These are phyloP conservation scores for Diplocarpon mali DNA, from an alignment of 2,329 filamentous ascomycete species.

Conservation along the genomic window DNA sequence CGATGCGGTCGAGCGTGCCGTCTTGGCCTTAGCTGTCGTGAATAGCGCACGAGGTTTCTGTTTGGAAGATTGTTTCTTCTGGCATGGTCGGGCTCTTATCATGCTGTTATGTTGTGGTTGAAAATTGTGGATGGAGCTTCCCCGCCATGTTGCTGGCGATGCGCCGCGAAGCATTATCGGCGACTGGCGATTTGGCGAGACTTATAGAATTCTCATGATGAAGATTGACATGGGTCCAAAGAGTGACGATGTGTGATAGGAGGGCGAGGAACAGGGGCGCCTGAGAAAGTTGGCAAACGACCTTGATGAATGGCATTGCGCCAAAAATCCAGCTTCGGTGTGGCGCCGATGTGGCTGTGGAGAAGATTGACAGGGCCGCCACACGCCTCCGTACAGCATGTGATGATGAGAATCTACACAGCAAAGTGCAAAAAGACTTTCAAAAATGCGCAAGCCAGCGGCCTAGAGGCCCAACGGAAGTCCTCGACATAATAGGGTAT, in stretches of 20 bases:
- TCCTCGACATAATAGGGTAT: too few relatives aligned
- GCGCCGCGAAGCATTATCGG: constrained; percentile 14
- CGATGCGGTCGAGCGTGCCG: constrained; percentile 15
- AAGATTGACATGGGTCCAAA: constrained; percentile 8
- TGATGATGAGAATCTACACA: too few relatives aligned
- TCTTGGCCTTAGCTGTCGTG: constrained; percentile 12
- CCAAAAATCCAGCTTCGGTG: neutral
- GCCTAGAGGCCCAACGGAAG: too few relatives aligned
- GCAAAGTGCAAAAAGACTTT: too few relatives aligned
- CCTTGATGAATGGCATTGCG: neutral
- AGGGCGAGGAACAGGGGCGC: constrained; percentile 8
- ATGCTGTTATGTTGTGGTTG: constrained; percentile 3
- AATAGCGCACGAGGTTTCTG: constrained; percentile 11
- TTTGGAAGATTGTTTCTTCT: neutral
- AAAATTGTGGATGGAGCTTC: neutral
- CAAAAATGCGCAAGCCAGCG: too few relatives aligned
- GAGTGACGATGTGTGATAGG: constrained; percentile 2
- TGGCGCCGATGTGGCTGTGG: neutral
- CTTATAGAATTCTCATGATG: constrained; percentile 5
- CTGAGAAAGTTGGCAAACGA: constrained; percentile 3
- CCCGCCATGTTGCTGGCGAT: constrained; percentile 5
- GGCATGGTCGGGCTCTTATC: constrained; percentile 5
- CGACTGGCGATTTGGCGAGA: constrained; percentile 13
- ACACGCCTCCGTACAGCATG: too few relatives aligned
- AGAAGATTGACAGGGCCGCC: too few relatives aligned